Evolutionary conservation across 1,139 yeast species (phyloP).

Genomic region (Diutina ranongensis): DNA sequence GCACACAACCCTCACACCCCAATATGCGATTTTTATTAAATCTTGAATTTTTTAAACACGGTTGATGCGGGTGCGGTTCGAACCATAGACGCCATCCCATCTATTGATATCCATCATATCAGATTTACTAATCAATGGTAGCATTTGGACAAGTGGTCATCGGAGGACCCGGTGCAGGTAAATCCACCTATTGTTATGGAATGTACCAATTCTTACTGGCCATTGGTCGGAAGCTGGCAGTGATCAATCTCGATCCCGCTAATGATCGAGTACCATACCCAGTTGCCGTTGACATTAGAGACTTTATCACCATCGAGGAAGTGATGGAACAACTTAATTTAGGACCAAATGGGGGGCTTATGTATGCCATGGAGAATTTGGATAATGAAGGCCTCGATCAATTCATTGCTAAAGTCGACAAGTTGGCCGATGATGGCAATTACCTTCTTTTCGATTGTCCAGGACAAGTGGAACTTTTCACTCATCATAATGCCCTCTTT

Average conservation of each 20-base stretch:
- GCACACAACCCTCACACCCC: not conserved
- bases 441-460: constrained; percentile 85
- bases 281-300: constrained; percentile 70
- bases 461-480: constrained; percentile 38
- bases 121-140: too few relatives aligned
- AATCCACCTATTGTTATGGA: constrained; percentile 90
- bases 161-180: constrained; percentile 98
- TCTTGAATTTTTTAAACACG: not conserved
- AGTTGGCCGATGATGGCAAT: constrained; percentile 44
- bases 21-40: not conserved
- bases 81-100: not conserved
- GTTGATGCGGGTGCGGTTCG: too few relatives aligned
- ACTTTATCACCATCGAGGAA: constrained; percentile 77
- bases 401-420: constrained; percentile 46
- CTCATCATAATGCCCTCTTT: constrained; percentile 31
- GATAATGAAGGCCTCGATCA: constrained; percentile 32
- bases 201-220: constrained; percentile 87
- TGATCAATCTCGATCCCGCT: constrained; percentile 90
- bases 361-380: constrained; percentile 75
- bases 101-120: too few relatives aligned
- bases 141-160: constrained; percentile 82
- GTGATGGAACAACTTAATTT: constrained; percentile 69
- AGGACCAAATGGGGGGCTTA: constrained; percentile 94
- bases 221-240: constrained; percentile 76
- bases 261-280: constrained; percentile 77